phyloP scores from a whole-genome alignment of 176 grass and related monocot species.

The Puccinellia tenuiflora region DNA sequence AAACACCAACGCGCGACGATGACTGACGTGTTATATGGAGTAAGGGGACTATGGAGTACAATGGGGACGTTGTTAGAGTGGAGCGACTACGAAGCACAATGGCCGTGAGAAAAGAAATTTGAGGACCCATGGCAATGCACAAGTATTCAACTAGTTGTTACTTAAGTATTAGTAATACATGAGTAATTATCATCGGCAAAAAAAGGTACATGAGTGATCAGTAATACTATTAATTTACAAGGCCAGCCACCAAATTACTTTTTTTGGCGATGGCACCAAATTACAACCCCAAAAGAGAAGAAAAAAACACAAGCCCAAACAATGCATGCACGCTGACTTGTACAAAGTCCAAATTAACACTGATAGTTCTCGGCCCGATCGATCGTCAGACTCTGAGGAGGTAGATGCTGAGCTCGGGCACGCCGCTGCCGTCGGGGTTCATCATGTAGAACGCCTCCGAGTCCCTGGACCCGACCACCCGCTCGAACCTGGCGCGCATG shows the following conservation, averaged over 20 bases:
- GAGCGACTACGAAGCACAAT: no score
- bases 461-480: slow-evolving; percentile 77
- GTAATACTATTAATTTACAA: slow-evolving; percentile 14
- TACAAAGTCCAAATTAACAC: slow-evolving; percentile 7
- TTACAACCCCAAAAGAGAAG: slow-evolving; percentile 26
- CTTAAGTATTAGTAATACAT: no score
- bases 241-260: not conserved
- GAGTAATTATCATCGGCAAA: no score
- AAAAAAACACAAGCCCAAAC: slow-evolving; percentile 8
- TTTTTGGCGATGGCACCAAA: slow-evolving; percentile 15
- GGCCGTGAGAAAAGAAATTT: no score
- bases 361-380: no score
- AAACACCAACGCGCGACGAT: no score
- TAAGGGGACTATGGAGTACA: no score
- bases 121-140: no score
- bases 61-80: no score
- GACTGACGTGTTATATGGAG: no score
- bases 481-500: slow-evolving; percentile 86
- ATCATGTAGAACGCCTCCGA: slow-evolving; percentile 96
- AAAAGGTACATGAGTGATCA: not conserved
- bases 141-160: no score
- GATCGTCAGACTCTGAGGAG: slow-evolving; percentile 60
- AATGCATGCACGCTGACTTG: not conserved
- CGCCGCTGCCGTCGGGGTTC: slow-evolving; percentile 70
- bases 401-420: slow-evolving; percentile 85